phyloP scores from a whole-genome alignment of 2,329 filamentous ascomycete species.

The Paecilomyces sp. region DNA sequence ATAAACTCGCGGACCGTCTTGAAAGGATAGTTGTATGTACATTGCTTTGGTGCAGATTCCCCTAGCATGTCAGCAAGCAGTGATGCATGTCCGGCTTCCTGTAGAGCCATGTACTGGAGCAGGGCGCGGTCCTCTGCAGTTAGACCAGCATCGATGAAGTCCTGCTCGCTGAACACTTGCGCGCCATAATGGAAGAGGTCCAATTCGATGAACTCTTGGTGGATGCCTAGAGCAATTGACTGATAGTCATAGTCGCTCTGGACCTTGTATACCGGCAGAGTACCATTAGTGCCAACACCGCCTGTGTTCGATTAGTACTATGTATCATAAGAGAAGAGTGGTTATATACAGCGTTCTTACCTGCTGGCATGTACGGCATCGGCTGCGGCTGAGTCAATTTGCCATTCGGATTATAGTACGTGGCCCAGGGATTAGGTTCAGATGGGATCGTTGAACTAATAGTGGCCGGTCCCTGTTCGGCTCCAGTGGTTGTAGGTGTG shows the following conservation, averaged over 20 bases:
- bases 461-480: not conserved
- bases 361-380: not conserved
- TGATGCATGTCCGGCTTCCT: too few species aligned
- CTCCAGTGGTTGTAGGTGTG: not conserved
- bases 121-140: too few species aligned
- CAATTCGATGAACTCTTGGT: not conserved
- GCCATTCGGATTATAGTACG: not conserved
- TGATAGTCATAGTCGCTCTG: not conserved
- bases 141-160: too few species aligned
- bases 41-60: too few species aligned
- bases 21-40: too few species aligned
- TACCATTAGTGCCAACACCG: not conserved
- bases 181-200: not conserved
- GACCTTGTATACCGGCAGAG: not conserved
- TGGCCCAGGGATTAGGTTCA: too few species aligned
- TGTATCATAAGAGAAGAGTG: not conserved
- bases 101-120: too few species aligned
- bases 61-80: too few species aligned
- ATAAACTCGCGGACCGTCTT: too few species aligned
- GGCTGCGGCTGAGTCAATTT: not conserved
- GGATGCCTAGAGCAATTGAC: not conserved
- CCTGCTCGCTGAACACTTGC: too few species aligned
- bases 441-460: not conserved
- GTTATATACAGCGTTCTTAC: not conserved
- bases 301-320: not conserved